Evolutionary conservation across 2,329 filamentous ascomycete species (phyloP).

Genomic region (Cladosporium sp.): DNA sequence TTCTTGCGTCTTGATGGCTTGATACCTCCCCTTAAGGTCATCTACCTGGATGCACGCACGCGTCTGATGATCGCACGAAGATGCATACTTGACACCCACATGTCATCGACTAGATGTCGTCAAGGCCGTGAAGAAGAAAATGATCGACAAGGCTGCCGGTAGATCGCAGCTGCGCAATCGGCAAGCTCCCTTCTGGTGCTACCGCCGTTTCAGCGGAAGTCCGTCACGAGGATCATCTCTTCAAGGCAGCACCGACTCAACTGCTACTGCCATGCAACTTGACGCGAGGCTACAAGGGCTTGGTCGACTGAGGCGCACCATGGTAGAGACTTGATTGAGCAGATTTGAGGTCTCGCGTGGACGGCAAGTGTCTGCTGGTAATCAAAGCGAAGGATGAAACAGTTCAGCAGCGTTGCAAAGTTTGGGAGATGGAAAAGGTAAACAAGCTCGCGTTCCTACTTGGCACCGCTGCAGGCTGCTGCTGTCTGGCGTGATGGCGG

Average conservation of each 20-base stretch:
- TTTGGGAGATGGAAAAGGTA: constrained; percentile 7
- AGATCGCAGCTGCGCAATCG: constrained; percentile 15
- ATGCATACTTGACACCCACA: not conserved
- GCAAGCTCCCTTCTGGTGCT: not conserved
- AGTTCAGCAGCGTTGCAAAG: constrained; percentile 5
- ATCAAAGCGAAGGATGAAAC: not conserved
- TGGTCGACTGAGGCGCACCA: not conserved
- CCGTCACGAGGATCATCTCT: not conserved
- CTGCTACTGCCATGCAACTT: not conserved
- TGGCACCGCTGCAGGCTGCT: not conserved
- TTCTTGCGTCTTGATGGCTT: not conserved
- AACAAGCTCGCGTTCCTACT: constrained; percentile 1
- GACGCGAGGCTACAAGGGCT: not conserved
- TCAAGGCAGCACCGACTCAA: not conserved
- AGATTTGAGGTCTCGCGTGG: not conserved
- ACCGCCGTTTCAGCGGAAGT: not conserved
- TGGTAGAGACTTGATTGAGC: not conserved
- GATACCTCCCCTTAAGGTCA: not conserved
- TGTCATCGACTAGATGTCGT: not conserved
- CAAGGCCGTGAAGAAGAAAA: constrained; percentile 6
- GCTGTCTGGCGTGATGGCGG: not conserved
- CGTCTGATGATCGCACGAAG: not conserved
- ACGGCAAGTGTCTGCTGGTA: not conserved
- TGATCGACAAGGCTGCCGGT: constrained; percentile 9
- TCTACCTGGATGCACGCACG: not conserved